Evolutionary conservation across 352 stramenopile genomes (phyloP).

Genomic region (Plasmopara viticola): DNA sequence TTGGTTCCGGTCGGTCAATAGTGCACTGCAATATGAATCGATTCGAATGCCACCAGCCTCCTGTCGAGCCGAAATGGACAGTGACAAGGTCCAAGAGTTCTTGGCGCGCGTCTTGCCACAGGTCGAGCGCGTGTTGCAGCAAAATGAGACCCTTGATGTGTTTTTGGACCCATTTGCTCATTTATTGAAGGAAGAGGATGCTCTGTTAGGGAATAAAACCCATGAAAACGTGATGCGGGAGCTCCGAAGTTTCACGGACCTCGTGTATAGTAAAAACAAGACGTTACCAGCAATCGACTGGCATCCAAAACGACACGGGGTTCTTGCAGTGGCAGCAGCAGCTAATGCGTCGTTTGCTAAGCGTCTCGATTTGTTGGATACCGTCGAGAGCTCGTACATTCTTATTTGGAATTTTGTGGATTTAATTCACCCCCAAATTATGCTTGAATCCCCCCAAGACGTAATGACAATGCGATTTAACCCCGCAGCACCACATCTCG

Average conservation of each 20-base stretch:
- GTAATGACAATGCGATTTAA: constrained; percentile 88
- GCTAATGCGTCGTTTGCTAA: constrained; percentile 77
- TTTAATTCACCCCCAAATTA: constrained; percentile 90
- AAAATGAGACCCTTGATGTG: constrained; percentile 84
- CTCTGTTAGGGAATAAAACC: constrained; percentile 54
- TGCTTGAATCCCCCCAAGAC: constrained; percentile 89
- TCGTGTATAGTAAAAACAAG: constrained; percentile 93
- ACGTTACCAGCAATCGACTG: constrained; percentile 85
- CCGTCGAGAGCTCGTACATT: constrained; percentile 84
- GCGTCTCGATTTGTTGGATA: constrained; percentile 68
- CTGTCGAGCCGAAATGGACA: constrained; percentile 56
- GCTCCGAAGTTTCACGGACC: constrained; percentile 89
- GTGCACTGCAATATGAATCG: constrained; percentile 71
- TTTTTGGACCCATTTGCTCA: constrained; percentile 76
- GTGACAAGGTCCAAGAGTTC: constrained; percentile 61
- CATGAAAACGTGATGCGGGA: constrained; percentile 89
- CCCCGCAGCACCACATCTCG: constrained; percentile 73
- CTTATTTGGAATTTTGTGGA: constrained; percentile 93
- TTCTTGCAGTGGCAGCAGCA: constrained; percentile 82
- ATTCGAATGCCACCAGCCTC: constrained; percentile 41
- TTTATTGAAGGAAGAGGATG: constrained; percentile 60
- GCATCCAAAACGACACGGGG: constrained; percentile 84
- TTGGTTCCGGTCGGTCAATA: constrained; percentile 82
- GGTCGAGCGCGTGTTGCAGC: constrained; percentile 70
- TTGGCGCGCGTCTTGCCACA: constrained; percentile 53